phyloP scores from a whole-genome alignment of 1,139 yeast genomes.

The Blastobotrys proliferans region DNA sequence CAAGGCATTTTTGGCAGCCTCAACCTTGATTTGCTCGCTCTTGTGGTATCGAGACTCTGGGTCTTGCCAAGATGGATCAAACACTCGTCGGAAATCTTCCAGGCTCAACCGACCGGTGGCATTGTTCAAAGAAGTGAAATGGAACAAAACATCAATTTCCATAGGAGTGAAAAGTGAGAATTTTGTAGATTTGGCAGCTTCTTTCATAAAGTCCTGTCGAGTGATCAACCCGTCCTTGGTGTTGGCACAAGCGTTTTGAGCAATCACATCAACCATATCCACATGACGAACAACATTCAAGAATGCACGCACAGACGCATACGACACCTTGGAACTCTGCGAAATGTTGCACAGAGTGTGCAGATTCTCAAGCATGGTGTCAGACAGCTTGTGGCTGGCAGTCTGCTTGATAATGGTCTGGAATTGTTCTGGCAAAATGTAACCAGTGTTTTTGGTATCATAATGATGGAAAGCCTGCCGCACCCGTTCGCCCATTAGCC shows the following conservation, averaged over 20 bases:
- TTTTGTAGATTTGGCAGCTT: constrained; percentile 40
- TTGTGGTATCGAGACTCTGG: constrained; percentile 34
- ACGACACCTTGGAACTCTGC: constrained; percentile 37
- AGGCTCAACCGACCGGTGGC: constrained; percentile 35
- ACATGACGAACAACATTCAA: constrained; percentile 41
- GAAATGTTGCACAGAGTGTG: constrained; percentile 39
- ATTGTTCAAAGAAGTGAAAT: constrained; percentile 38
- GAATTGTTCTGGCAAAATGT: constrained; percentile 41
- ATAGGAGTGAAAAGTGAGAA: constrained; percentile 44
- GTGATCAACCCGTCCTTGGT: constrained; percentile 38
- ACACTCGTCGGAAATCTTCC: constrained; percentile 40
- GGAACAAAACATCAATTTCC: constrained; percentile 43
- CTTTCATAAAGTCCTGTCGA: constrained; percentile 37
- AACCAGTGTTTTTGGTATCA: constrained; percentile 38
- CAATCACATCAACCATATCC: constrained; percentile 41
- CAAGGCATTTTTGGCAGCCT: constrained; percentile 42
- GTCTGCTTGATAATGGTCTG: constrained; percentile 38
- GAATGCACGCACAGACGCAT: constrained; percentile 44
- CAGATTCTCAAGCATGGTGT: constrained; percentile 36
- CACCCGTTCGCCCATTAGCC: constrained; percentile 44
- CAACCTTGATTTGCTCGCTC: constrained; percentile 34
- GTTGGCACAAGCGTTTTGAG: constrained; percentile 32
- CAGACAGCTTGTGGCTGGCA: constrained; percentile 42
- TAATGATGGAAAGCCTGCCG: constrained; percentile 42
- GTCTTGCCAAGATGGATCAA: constrained; percentile 45